These are phyloP conservation scores for Vitis vinifera DNA, from an alignment of 164 flowering plant species.

Conservation along the genomic window ASM3070453v1 NC_081808.1:5647501-5648000, in stretches of 20 bases:
- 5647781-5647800: background rate
- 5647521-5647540: no score
- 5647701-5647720: conserved; percentile 40
- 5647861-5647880: background rate
- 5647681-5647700: conserved; percentile 71
- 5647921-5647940: no score
- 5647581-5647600: conserved; percentile 38
- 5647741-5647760: background rate
- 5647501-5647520: no score
- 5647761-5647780: background rate
- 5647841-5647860: background rate
- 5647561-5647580: conserved; percentile 28
- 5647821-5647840: background rate
- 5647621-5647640: conserved; percentile 66
- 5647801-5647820: background rate
- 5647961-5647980: no score
- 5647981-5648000: no score
- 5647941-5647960: no score
- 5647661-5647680: conserved; percentile 76
- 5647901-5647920: no score
- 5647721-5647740: background rate
- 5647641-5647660: conserved; percentile 63
- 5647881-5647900: background rate
- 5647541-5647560: no score
- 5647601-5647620: conserved; percentile 55